Percentiles rank a stretch among this genome's conserved stretches.
phyloP scores from a whole-genome alignment of 495 filamentous ascomycete genomes.

The Hyaloscypha hepaticicola region DNA sequence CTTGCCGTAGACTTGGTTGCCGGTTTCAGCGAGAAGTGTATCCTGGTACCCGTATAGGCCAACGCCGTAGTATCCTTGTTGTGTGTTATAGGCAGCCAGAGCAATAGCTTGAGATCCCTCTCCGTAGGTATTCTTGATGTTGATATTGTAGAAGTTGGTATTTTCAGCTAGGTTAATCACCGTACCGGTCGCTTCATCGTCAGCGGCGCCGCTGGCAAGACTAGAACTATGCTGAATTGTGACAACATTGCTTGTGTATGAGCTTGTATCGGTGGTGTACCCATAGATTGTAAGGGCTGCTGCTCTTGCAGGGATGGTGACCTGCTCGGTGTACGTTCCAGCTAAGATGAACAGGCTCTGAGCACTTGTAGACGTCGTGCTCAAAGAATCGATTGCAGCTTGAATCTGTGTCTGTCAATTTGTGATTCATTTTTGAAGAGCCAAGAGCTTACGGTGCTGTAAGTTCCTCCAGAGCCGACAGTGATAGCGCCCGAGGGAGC shows the following conservation, averaged over 20 bases:
- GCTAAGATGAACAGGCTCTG: slow-evolving; percentile 30
- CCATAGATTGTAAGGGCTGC: slow-evolving; percentile 45
- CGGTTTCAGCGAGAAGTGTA: slow-evolving; percentile 47
- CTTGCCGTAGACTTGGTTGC: slow-evolving; percentile 46
- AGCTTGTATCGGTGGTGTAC: slow-evolving; percentile 49
- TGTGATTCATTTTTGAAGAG: slow-evolving; percentile 13
- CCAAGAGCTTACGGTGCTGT: slow-evolving; percentile 22
- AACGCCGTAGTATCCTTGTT: slow-evolving; percentile 42
- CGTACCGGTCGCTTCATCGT: slow-evolving; percentile 47
- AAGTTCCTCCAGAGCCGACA: slow-evolving; percentile 24
- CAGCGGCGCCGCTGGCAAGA: slow-evolving; percentile 27
- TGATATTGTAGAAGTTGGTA: slow-evolving; percentile 52
- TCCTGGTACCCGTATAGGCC: slow-evolving; percentile 51
- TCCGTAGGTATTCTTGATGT: slow-evolving; percentile 48
- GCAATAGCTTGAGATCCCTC: slow-evolving; percentile 46
- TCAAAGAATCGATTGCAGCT: slow-evolving; percentile 55
- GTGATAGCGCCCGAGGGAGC: slow-evolving; percentile 27
- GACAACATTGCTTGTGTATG: slow-evolving; percentile 28
- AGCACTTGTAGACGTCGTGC: slow-evolving; percentile 42
- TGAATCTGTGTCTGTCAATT: slow-evolving; percentile 50
- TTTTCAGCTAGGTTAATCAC: slow-evolving; percentile 44
- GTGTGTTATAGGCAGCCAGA: slow-evolving; percentile 42
- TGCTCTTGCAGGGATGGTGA: slow-evolving; percentile 35
- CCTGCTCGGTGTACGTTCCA: slow-evolving; percentile 44
- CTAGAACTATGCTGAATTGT: slow-evolving; percentile 27